phyloP scores from a whole-genome alignment of 73 alveolate genomes.

The Paraurostyla sp. region DNA sequence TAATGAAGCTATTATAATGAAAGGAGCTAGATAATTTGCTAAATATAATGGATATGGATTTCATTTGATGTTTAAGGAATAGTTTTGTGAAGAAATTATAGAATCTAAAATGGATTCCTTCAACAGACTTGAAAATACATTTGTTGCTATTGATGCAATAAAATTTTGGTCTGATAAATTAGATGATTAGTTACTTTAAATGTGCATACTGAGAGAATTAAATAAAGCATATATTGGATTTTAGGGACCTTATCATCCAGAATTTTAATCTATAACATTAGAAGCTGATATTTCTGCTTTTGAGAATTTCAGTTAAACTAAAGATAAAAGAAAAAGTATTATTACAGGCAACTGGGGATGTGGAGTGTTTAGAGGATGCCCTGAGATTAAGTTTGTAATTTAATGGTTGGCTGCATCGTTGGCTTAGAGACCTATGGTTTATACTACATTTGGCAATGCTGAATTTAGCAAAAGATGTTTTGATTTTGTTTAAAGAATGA shows the following conservation, averaged over 20 bases:
- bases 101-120: constrained; percentile 33
- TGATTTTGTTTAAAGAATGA: neutral
- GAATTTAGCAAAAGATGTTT: neutral
- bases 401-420: constrained; percentile 77
- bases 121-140: constrained; percentile 54
- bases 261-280: too few species aligned
- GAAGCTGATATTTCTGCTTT: too few species aligned
- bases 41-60: constrained; percentile 84
- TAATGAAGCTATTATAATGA: constrained; percentile 90
- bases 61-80: constrained; percentile 74
- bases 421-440: constrained; percentile 59
- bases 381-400: constrained; percentile 74
- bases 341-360: constrained; percentile 91
- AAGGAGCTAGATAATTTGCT: constrained; percentile 84
- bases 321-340: neutral
- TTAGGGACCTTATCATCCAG: constrained; percentile 51
- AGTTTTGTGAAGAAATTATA: constrained; percentile 48
- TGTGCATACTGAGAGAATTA: constrained; percentile 73
- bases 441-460: constrained; percentile 69
- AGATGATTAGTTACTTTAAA: constrained; percentile 21
- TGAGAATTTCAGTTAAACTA: neutral
- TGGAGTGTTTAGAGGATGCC: constrained; percentile 81
- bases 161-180: constrained; percentile 19
- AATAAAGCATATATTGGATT: constrained; percentile 82
- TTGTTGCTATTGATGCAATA: constrained; percentile 86